These are phyloP conservation scores for Forsythia suspensa DNA, from an alignment of 257 asterid genomes.

Conservation along the genomic window DNA sequence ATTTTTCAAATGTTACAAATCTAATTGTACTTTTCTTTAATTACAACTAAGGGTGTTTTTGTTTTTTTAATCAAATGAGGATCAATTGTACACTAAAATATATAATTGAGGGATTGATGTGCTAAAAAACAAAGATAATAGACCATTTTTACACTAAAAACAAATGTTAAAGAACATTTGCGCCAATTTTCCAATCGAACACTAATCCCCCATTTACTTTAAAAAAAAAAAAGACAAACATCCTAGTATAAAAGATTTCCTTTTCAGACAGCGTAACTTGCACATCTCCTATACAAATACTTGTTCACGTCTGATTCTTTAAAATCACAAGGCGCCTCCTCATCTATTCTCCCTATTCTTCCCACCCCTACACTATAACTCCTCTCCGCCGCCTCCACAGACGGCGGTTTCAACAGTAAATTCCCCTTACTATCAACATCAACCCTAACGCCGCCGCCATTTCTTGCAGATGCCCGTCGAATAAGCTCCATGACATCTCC, in stretches of 20 bases:
- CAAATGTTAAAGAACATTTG: too few relatives aligned
- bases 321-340: conserved; percentile 49
- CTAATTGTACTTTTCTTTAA: too few relatives aligned
- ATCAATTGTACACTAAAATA: too few relatives aligned
- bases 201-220: too few relatives aligned
- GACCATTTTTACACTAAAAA: too few relatives aligned
- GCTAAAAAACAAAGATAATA: too few relatives aligned
- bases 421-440: conserved; percentile 42
- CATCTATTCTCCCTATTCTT: conserved; percentile 61
- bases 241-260: background rate
- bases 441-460: conserved; percentile 32
- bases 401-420: conserved; percentile 34
- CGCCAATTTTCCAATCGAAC: too few relatives aligned
- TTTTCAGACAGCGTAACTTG: conserved; percentile 12
- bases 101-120: too few relatives aligned
- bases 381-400: conserved; percentile 20
- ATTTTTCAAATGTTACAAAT: too few relatives aligned
- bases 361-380: conserved; percentile 62
- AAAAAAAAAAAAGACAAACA: background rate
- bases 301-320: conserved; percentile 34
- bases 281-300: conserved; percentile 19
- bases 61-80: too few relatives aligned
- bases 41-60: too few relatives aligned
- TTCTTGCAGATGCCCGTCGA: conserved; percentile 20
- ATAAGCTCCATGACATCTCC: conserved; percentile 33